Conservation (phyloP, 2,329 filamentous ascomycete genomes). For the Rasamsonia emersonii region DNA sequence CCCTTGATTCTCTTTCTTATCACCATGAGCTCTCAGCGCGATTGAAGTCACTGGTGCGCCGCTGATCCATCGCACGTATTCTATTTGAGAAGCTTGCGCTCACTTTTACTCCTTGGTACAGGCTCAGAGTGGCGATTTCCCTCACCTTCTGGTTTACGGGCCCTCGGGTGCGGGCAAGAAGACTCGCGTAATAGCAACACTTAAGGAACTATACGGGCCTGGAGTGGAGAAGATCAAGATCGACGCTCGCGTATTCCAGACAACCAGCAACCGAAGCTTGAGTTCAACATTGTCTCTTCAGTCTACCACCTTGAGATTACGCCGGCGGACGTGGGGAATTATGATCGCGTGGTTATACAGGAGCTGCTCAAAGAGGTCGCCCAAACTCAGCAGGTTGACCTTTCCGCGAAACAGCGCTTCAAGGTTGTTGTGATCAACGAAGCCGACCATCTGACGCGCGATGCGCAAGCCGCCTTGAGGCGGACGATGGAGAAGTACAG, state of each 20-base stretch:
- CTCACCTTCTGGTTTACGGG: constrained; percentile 92
- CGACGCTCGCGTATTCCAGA: constrained; percentile 93
- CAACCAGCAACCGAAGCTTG: constrained; percentile 92
- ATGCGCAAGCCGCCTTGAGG: constrained; percentile 89
- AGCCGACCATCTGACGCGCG: constrained; percentile 84
- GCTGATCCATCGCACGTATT: no score
- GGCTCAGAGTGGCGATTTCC: constrained; percentile 96
- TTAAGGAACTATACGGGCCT: constrained; percentile 90
- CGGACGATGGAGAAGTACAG: constrained; percentile 99
- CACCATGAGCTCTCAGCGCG: constrained; percentile 82
- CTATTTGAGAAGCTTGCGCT: neutral
- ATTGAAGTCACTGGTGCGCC: constrained; percentile 69
- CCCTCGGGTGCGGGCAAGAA: constrained; percentile 97
- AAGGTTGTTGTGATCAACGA: constrained; percentile 99
- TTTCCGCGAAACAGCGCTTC: constrained; percentile 81
- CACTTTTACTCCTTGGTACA: constrained; percentile 28
- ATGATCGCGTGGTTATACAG: constrained; percentile 91
- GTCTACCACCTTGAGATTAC: constrained; percentile 98
- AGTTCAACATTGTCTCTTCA: constrained; percentile 97
- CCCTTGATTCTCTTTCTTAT: constrained; percentile 61
- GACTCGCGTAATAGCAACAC: constrained; percentile 86
- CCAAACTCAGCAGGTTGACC: constrained; percentile 97
- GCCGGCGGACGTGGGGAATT: constrained; percentile 90
- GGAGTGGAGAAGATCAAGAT: constrained; percentile 99
- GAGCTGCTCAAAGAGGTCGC: constrained; percentile 95